phyloP scores from a whole-genome alignment of 208 protist species.

The Balamuthia mandrillaris region DNA sequence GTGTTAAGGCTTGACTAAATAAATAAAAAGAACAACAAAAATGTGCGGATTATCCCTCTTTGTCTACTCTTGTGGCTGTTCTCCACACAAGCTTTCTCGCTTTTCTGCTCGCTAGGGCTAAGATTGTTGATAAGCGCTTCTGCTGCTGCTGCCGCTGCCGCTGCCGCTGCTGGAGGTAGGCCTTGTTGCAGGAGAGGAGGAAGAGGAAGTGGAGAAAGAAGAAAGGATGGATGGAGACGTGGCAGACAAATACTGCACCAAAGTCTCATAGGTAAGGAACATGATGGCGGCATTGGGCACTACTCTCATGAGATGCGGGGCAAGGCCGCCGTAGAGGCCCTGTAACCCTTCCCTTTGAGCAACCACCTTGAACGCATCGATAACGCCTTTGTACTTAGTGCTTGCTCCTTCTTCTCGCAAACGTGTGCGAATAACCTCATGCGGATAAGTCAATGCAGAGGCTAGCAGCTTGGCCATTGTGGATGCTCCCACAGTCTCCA shows the following conservation, averaged over 20 bases:
- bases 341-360: background rate
- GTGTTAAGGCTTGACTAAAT: too few species aligned
- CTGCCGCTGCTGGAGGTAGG: too few species aligned
- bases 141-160: too few species aligned
- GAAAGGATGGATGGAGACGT: too few species aligned
- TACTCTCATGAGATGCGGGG: conserved; percentile 24
- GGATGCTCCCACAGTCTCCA: conserved; percentile 28
- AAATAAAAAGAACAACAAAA: too few species aligned
- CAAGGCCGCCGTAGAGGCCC: conserved; percentile 21
- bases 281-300: conserved; percentile 71
- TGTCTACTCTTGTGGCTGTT: too few species aligned
- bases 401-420: conserved; percentile 47
- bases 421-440: conserved; percentile 68
- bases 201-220: too few species aligned
- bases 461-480: conserved; percentile 54
- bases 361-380: conserved; percentile 23
- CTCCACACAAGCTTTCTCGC: too few species aligned
- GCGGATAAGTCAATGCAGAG: conserved; percentile 59
- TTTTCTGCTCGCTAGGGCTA: too few species aligned
- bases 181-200: too few species aligned
- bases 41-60: too few species aligned
- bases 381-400: conserved; percentile 35
- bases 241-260: background rate
- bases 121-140: too few species aligned
- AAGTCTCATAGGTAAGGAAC: conserved; percentile 67